Percentiles rank a stretch among this genome's conserved stretches.
Evolutionary conservation across 495 filamentous ascomycete species (phyloP).

Genomic region (Daldinia caldariorum): DNA sequence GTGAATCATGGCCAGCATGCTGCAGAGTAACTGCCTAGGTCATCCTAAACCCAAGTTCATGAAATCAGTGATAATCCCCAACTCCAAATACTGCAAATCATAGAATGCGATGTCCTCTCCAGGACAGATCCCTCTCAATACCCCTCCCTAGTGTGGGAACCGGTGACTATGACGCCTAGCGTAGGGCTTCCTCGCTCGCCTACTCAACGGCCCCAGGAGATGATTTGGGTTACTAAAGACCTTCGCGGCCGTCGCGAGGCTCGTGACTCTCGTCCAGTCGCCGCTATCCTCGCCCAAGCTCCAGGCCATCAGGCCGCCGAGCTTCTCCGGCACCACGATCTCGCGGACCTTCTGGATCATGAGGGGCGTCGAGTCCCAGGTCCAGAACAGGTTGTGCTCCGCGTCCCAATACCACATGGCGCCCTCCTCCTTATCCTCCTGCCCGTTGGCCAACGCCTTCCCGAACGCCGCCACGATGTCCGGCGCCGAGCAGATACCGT

Average conservation of each 20-base stretch:
- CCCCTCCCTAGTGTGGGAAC: conserved; percentile 1
- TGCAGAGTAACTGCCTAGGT: not conserved
- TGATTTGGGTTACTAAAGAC: no score
- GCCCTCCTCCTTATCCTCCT: conserved; percentile 59
- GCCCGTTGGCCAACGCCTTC: conserved; percentile 59
- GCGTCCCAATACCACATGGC: conserved; percentile 70
- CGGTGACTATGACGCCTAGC: conserved; percentile 8
- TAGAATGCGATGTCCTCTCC: not conserved
- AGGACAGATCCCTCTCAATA: not conserved
- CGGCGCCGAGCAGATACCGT: conserved; percentile 45
- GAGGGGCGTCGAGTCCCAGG: conserved; percentile 68
- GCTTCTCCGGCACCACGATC: conserved; percentile 61
- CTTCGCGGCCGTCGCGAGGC: conserved; percentile 36
- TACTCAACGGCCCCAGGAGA: no score
- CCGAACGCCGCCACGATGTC: conserved; percentile 41
- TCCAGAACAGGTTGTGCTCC: conserved; percentile 66
- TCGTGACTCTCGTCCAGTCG: conserved; percentile 58
- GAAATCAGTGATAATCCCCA: not conserved
- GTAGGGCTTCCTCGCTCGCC: no score
- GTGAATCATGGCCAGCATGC: conserved; percentile 16
- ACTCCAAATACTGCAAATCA: not conserved
- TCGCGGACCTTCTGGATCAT: conserved; percentile 66
- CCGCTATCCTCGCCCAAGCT: conserved; percentile 68
- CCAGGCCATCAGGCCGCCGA: conserved; percentile 70
- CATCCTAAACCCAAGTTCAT: conserved; percentile 8